Evolutionary conservation across 164 flowering plant genomes (phyloP), one percentile per base, ranked within the genome.

Genomic region (Sextonia rubra): DNA sequence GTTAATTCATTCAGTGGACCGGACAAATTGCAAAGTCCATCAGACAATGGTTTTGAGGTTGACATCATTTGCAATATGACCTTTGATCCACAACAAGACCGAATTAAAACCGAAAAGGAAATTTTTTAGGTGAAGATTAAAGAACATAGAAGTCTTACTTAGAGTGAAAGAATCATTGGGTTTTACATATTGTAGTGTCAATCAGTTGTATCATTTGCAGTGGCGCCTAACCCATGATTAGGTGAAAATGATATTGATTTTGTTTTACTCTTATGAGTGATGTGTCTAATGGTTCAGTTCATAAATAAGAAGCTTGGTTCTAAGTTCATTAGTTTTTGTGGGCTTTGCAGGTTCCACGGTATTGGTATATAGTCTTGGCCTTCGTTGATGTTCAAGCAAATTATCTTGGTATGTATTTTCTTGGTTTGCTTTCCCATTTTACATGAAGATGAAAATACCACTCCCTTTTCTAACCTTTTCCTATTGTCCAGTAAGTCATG

Each of bases 361-460:
- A 90, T 81, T 91, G 94, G 92, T 93, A 91, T 85, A 78, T 80
- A 9, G 74, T 85, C 8, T 73, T 91, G 63, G 95, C 86, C 24
- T 86, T 90, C 73, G 79, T 85, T 64, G 97, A 91, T 74, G 95
- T 91, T 78, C 93, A 91, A 78, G 97, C 85, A 32, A 88, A 87
- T 79, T 93, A 77, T 80, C 86, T 90, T 24, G 87, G 98, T 90
- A 77, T 73, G 91, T 70, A 3, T 15, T 58, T 22, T 49, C 44
- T 24, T 25, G 65, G 30, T 62, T 62, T 27, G 14, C 64, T 61
- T 61, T 22, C 12, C 25, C 27, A 9, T 20, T 61, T 25, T 24
- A 32, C 37, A 32, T 5, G 37, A 32, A 32, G 37, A 6, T 32
- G 6, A 32, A 5, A 32, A 32, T 8, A 32, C 37, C 37, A 12